Conservation (phyloP, 768 basidiomycete genomes). For the Naganishia friedmannii region DNA sequence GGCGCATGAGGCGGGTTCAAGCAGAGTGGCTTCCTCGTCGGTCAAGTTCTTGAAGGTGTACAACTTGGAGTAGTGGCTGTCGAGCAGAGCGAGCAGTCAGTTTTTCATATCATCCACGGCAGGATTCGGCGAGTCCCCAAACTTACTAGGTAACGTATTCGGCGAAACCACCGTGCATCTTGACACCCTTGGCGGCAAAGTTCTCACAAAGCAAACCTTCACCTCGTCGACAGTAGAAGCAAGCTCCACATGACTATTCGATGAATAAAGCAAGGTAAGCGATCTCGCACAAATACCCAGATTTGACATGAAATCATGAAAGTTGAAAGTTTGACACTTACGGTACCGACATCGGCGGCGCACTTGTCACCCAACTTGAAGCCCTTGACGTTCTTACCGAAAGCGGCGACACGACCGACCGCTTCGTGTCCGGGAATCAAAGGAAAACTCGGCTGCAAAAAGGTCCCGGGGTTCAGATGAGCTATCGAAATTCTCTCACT, state of each 20-base stretch:
- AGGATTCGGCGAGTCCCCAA: too few relatives aligned
- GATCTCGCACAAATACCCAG: too few relatives aligned
- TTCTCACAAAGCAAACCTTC: conserved; percentile 77
- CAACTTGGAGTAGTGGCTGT: conserved; percentile 67
- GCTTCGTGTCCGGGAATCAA: conserved; percentile 73
- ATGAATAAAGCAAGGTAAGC: too few relatives aligned
- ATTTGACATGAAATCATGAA: too few relatives aligned
- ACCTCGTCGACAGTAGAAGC: conserved; percentile 86
- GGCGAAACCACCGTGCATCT: conserved; percentile 79
- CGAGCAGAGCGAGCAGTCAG: background rate
- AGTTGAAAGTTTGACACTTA: conserved; percentile 53
- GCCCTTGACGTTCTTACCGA: conserved; percentile 75
- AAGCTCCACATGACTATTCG: conserved; percentile 63
- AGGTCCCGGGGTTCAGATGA: background rate
- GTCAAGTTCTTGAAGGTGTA: conserved; percentile 84
- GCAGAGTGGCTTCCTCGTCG: conserved; percentile 80
- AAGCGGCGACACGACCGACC: conserved; percentile 68
- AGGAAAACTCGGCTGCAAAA: conserved; percentile 45
- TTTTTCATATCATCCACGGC: too few relatives aligned
- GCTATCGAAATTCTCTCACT: background rate
- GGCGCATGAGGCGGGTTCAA: conserved; percentile 87
- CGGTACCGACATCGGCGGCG: conserved; percentile 74
- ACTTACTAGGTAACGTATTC: conserved; percentile 81
- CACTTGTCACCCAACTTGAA: conserved; percentile 76
- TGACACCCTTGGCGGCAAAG: conserved; percentile 76